phyloP scores from a whole-genome alignment of 441 rosid species.

The Mallotus repandus region DNA sequence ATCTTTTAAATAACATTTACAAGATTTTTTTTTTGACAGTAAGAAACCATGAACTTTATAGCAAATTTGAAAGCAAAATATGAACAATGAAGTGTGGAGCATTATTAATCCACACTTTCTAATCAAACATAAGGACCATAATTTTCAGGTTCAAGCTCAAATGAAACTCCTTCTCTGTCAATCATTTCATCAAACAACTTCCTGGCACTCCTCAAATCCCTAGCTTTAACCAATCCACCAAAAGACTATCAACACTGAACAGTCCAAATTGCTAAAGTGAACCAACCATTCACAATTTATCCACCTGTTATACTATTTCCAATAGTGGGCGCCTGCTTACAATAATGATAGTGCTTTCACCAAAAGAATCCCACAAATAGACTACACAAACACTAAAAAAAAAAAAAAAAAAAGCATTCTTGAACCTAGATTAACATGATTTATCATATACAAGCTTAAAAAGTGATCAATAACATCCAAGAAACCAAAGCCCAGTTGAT shows the following conservation, averaged over 20 bases:
- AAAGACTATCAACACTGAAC: not conserved
- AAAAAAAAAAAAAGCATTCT: constrained; percentile 2
- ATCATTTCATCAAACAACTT: no score
- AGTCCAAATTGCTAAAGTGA: no score
- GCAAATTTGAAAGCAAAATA: no score
- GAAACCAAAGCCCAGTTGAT: not conserved
- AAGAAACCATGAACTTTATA: no score
- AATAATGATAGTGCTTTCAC: not conserved
- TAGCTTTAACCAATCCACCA: not conserved
- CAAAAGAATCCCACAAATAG: not conserved
- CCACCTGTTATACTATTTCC: not conserved
- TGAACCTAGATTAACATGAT: not conserved
- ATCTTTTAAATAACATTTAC: no score
- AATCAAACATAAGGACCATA: no score
- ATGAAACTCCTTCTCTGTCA: no score
- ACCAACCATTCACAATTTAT: not conserved
- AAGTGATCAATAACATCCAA: not conserved
- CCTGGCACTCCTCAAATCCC: no score
- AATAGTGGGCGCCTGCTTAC: not conserved
- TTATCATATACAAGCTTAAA: constrained; percentile 1
- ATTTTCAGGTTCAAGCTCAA: no score
- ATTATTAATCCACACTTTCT: no score
- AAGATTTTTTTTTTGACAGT: no score
- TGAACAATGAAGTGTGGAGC: no score
- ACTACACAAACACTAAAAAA: not conserved